Conservation (phyloP, 176 grass and related monocot species). For the Eragrostis curvula region DNA sequence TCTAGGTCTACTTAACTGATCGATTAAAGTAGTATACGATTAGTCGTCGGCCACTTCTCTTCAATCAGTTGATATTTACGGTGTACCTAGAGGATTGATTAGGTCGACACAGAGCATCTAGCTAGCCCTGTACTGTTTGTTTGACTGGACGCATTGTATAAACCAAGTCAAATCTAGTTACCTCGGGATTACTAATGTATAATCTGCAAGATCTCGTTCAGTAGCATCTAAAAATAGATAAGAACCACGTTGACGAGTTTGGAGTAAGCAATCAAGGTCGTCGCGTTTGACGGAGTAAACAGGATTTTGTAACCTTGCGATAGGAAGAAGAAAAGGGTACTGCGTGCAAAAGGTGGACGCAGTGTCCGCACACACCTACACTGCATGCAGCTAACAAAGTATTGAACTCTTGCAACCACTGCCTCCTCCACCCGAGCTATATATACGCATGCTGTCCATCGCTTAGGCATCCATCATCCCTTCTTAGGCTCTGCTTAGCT, state of each 20-base stretch:
- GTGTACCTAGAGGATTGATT: background rate
- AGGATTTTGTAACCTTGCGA: too few relatives aligned
- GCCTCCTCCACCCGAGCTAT: background rate
- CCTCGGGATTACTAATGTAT: background rate
- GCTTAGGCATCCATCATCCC: background rate
- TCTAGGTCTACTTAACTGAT: background rate
- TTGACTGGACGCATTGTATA: background rate
- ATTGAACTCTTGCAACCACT: too few relatives aligned
- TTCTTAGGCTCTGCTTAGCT: background rate
- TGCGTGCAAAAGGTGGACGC: too few relatives aligned
- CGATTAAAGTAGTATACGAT: background rate
- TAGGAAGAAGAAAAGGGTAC: too few relatives aligned
- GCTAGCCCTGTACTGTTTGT: background rate
- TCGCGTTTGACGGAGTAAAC: too few relatives aligned
- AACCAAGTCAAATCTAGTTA: background rate
- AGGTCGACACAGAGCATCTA: background rate
- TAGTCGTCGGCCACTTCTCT: background rate
- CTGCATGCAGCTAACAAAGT: too few relatives aligned
- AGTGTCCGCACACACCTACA: too few relatives aligned
- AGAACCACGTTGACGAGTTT: too few relatives aligned
- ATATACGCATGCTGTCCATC: conserved; percentile 3
- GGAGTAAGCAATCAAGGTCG: too few relatives aligned
- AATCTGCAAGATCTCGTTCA: background rate
- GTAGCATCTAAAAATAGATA: background rate
- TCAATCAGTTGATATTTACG: background rate